A percentile compares a stretch with the other conserved stretches of the same genome.
Evolutionary conservation across 2,329 filamentous ascomycete species (phyloP).

Genomic region (Cercospora beticola): DNA sequence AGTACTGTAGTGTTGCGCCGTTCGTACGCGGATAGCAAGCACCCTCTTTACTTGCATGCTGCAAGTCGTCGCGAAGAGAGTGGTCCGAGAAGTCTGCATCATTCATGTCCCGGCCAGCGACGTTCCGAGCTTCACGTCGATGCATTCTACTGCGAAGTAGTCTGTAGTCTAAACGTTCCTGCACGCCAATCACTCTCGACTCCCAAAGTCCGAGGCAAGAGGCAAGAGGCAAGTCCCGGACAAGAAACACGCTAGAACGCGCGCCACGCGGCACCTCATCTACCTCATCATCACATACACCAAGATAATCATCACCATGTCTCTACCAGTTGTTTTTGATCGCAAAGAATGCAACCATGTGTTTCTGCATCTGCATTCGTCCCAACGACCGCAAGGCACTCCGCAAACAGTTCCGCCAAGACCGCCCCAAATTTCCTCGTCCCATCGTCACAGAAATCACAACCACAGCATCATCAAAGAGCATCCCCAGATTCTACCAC

Average conservation of each 20-base stretch:
- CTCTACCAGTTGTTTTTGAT: neutral
- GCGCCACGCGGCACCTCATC: neutral
- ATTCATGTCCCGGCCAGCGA: too few species aligned
- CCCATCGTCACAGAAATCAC: neutral
- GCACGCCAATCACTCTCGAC: too few species aligned
- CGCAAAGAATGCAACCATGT: neutral
- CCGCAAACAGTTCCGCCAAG: neutral
- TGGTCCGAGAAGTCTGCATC: too few species aligned
- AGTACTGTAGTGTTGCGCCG: too few species aligned
- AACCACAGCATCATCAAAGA: neutral
- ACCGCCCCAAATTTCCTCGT: neutral
- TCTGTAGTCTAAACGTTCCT: too few species aligned
- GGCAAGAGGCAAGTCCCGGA: neutral
- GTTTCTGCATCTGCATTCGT: constrained; percentile 6
- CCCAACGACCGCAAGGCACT: neutral
- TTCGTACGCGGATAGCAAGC: too few species aligned
- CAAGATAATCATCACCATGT: neutral
- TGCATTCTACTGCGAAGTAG: too few species aligned
- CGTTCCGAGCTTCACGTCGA: too few species aligned
- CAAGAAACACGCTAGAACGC: neutral
- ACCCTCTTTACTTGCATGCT: too few species aligned
- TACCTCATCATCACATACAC: neutral
- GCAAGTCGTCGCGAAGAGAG: too few species aligned
- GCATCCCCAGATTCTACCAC: neutral
- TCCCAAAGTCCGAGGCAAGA: neutral